Evolutionary conservation across 2,329 filamentous ascomycete species (phyloP).

Genomic region (Xylariales sp.): DNA sequence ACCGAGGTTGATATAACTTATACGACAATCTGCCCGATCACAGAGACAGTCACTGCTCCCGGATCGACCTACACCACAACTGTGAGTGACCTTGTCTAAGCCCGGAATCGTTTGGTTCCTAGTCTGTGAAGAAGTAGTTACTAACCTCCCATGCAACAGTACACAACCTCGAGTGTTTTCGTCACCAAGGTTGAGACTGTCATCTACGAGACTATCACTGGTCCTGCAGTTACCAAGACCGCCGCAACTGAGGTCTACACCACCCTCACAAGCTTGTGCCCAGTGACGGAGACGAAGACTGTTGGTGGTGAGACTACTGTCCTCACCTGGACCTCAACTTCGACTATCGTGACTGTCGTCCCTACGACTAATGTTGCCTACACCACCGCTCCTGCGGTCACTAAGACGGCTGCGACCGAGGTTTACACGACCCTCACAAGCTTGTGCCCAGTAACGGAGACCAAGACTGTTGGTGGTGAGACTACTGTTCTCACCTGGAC

Average conservation of each 20-base stretch:
- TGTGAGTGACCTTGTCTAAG: neutral
- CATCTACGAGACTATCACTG: too few relatives aligned
- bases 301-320: conserved; percentile 32
- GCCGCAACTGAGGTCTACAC: too few relatives aligned
- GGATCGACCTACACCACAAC: conserved; percentile 34
- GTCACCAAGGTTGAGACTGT: too few relatives aligned
- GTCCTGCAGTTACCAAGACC: too few relatives aligned
- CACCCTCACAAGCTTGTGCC: too few relatives aligned
- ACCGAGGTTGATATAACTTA: conserved; percentile 34
- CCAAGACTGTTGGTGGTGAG: conserved; percentile 29
- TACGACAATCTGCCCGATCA: conserved; percentile 31
- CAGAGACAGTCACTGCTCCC: conserved; percentile 30
- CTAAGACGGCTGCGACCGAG: too few relatives aligned
- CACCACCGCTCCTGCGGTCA: too few relatives aligned
- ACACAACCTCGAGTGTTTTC: too few relatives aligned
- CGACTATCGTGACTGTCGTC: too few relatives aligned
- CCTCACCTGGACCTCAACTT: conserved; percentile 39
- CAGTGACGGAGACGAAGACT: conserved; percentile 31
- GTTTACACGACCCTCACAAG: too few relatives aligned
- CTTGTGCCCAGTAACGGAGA: conserved; percentile 30
- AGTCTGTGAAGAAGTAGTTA: too few relatives aligned
- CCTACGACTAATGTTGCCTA: conserved; percentile 33
- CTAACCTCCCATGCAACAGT: conserved; percentile 19
- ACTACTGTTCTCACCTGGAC: conserved; percentile 37
- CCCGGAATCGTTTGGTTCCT: too few relatives aligned